Evolutionary conservation across 2,329 filamentous ascomycete species (phyloP), one percentile per base, ranked within the genome.

Genomic region (Hyphodiscus sp.): DNA sequence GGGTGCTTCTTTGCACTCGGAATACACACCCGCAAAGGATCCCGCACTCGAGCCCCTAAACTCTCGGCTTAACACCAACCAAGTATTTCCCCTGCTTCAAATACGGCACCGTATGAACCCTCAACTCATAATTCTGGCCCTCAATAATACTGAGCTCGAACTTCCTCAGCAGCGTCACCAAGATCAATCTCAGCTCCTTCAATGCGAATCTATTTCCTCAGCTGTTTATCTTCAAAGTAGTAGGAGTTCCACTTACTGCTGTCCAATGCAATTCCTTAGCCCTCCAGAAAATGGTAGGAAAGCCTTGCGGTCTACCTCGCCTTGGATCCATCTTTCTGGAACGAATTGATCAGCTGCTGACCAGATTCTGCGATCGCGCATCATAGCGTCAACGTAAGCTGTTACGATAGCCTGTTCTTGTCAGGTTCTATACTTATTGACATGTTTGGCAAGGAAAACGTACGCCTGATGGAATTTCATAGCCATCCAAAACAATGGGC

Each of bases 251-350:
- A 52, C 49, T 49, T 67, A 62, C 38, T 63, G 63, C 48, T 68
- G 66, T 1, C 68, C 67, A 44, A 67, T 64, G 50, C 68, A 70
- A 41, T 52, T 63, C 2, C 66, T 63, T 2, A 61, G 61, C 2
- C 67, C 67, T 13, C 54, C 33, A 38, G 33, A 38, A 38, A 38
- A 38, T n/a, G 33, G 33, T 2, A 38, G 11, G n/a, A 61, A 58
- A 10, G 61, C 61, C 45, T 61, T 62, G 4, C 50, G 51, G 18
- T 62, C 58, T 6, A 49, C 50, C 18, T 55, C 18, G 6, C 49
- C 55, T 38, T 38, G 33, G 5, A 62, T 49, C 60, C 60, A 63
- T 47, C 59, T 50, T 30, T 63, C 57, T 0, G 61, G 60, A 10
- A 60, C 47, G 43, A 58, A 62, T 18, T 44, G 19, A 6, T 58